phyloP scores from a whole-genome alignment of 495 filamentous ascomycete species.

The Pyrenula massariospora region DNA sequence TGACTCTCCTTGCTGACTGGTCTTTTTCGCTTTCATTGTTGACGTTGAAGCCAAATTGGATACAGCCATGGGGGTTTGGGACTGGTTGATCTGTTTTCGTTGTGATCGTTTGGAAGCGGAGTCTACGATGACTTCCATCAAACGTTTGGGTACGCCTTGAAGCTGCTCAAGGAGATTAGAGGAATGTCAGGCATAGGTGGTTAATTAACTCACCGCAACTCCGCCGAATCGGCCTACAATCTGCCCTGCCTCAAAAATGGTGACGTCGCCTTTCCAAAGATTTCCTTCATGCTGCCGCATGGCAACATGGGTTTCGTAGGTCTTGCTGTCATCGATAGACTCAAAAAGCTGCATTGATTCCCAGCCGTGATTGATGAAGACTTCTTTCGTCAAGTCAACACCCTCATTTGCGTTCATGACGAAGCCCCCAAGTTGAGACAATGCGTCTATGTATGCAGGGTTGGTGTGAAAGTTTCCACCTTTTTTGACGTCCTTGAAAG shows the following conservation, averaged over 20 bases:
- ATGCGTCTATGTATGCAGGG: constrained; percentile 65
- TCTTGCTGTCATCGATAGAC: background rate
- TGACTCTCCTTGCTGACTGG: background rate
- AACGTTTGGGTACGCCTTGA: background rate
- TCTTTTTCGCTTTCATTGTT: background rate
- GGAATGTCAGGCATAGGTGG: too few relatives aligned
- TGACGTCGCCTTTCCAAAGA: constrained; percentile 53
- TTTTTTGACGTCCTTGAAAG: constrained; percentile 46
- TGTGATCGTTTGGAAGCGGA: background rate
- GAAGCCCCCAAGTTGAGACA: constrained; percentile 57
- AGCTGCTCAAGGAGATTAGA: too few relatives aligned
- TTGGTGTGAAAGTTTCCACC: constrained; percentile 54
- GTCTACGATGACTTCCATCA: background rate
- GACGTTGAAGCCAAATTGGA: background rate
- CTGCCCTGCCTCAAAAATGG: constrained; percentile 58
- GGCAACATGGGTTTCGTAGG: constrained; percentile 3
- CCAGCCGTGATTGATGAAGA: constrained; percentile 76
- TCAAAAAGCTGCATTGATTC: constrained; percentile 51
- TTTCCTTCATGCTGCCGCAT: constrained; percentile 32
- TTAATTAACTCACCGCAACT: constrained; percentile 47
- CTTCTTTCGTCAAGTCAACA: constrained; percentile 54
- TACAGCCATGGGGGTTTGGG: background rate
- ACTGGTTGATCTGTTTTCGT: background rate
- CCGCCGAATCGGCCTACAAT: constrained; percentile 58
- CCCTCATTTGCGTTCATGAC: constrained; percentile 69